Evolutionary conservation across 2,329 filamentous ascomycete species (phyloP), one percentile per base, ranked within the genome.

Genomic region (Escovopsis weberi): DNA sequence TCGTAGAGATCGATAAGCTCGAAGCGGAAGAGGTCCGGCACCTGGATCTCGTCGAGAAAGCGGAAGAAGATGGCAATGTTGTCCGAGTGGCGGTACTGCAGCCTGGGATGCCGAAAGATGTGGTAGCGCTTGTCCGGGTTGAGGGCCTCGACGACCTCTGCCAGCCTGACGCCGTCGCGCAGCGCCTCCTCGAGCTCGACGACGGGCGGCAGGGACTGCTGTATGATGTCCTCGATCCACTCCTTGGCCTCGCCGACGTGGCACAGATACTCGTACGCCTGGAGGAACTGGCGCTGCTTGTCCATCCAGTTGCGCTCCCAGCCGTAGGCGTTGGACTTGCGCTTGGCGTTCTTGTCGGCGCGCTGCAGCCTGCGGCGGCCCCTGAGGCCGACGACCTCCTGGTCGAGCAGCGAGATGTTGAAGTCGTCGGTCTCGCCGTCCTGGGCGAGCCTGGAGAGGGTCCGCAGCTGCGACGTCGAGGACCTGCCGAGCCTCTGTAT

Each of bases 171-270:
- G 39, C 91, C 93, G 58, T 98, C 82, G 50, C 91, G 76, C 36
- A 98, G 67, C 12, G 86, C 86, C 61, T 98, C 88, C 58, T 98
- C 91, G 1, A 98, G 67, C 58, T 95, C 80, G 19, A 98, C 83
- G 52, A 96, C 94, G 1, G 89, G 84, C 4, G 91, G 88, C 33
- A 98, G 85, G 41, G 82, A 70, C 50, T 82, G 79, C 48, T 89
- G 78, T 43, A 91, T 85, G 46, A 95, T 78, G 58, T 93, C 70
- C 57, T 98, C 91, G 50, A 98, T 94, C 91, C 91, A 98, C 62
- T 96, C 89, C 59, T 96, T 96, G 19, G 91, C 91, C 67, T 98
- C 91, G 59, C 91, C 91, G 50, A 98, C 96, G 57, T 98, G 91
- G 59, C 91, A 98, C 33, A 98, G 80, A 59, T 98, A 98, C 60